Evolutionary conservation across 108 stramenopile genomes (phyloP).

Genomic region (Heterococcus sp.): DNA sequence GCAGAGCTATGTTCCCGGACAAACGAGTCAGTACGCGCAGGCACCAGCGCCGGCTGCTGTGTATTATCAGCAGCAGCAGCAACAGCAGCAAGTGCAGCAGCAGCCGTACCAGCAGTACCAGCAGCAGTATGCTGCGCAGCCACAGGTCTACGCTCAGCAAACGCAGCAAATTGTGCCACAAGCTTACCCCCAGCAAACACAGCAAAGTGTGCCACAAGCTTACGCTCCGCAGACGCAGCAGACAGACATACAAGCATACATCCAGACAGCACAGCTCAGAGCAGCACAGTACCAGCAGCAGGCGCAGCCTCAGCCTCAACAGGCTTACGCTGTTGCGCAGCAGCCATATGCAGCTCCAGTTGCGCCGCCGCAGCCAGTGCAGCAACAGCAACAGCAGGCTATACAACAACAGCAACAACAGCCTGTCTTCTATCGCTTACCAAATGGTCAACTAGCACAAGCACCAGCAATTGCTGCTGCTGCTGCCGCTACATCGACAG

Average conservation of each 20-base stretch:
- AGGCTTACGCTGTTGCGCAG: background rate
- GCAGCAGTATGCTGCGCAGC: background rate
- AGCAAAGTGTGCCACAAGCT: background rate
- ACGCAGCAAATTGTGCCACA: background rate
- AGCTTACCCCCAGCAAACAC: background rate
- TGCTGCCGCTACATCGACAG: no score
- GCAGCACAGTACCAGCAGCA: background rate
- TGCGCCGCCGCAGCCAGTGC: constrained; percentile 4
- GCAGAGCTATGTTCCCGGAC: no score
- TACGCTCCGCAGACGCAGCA: background rate
- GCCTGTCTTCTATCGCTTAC: background rate
- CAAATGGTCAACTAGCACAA: background rate
- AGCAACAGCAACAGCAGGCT: constrained; percentile 3
- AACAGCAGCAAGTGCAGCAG: background rate
- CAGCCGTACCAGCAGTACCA: background rate
- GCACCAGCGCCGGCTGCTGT: no score
- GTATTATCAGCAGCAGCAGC: background rate
- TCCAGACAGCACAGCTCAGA: background rate
- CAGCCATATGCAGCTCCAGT: background rate
- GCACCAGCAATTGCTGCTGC: background rate
- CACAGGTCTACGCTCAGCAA: background rate
- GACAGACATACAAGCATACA: background rate
- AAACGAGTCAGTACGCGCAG: no score
- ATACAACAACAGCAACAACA: no score
- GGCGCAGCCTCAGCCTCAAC: background rate